Base-by-base conservation (phyloP, 768 basidiomycete genomes). In the Epithele typhae region DNA sequence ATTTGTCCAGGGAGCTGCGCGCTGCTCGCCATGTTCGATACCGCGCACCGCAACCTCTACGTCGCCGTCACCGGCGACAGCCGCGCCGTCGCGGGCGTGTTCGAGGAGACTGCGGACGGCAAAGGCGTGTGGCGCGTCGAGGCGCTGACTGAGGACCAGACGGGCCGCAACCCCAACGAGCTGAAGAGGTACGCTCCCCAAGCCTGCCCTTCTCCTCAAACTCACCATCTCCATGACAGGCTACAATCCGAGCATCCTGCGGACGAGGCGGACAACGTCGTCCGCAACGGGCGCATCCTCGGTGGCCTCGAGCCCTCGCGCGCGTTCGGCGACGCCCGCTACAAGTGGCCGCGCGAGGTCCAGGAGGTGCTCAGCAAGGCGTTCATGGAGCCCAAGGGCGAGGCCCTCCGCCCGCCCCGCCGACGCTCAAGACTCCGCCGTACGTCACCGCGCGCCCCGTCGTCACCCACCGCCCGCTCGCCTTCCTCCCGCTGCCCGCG, bases 61-160 rank as follows among this genome's bases (percentile, higher is more conserved):
- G 81, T 98, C 25, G 95, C 95, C 8, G 83, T 84, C 55, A 84
- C 92, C 4, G 96, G 96, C 0, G 96, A 99, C 62, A 88, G 90
- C 60, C 79, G 96, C 39, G 96, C 96, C 11, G 92, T 99, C 5
- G 94, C 95, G 18, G 96, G 96, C 17, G 78, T 91, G 30, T 94
- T 89, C 87, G 83, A 90, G 52, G 76, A 79, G 41, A 74, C 75
- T 4, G 65, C 63, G 3, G 77, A 82, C 52, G 83, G 81, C 3
- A 69, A 74, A 43, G 89, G 89, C 10, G 74, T 72, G 43, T 99
- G 96, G 96, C 78, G 83, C 37, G 87, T 93, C 24, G 92, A 96
- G 62, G 90, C 90, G n/a, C 73, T 99, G 51, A 91, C 80, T 23
- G 92, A 97, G 64, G 96, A 98, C 61, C 94, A 97, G 71, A 97